Evolutionary conservation across 177 flowering plant genomes (phyloP), one percentile per base, ranked within the genome.

Genomic region (Vitis hybrid): DNA sequence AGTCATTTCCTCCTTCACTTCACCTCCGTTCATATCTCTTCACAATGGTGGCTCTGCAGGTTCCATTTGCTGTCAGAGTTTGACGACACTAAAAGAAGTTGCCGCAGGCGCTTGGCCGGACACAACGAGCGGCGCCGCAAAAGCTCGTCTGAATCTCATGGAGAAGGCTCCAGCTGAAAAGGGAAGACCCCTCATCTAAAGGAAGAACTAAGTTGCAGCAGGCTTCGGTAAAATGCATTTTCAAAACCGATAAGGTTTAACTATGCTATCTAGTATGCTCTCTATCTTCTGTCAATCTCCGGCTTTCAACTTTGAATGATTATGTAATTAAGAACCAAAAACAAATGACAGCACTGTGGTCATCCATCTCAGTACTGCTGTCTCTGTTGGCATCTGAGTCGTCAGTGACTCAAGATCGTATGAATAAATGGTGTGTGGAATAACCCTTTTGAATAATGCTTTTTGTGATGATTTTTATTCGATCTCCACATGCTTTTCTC

Each of bases 71-170:
- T 94, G 24, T 72, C 83, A 6, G 92, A 92, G 79, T 94, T 94
- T 64, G 97, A 94, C 69, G 93, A 87, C 12, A 59, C 84, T 0
- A 92, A 89, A 74, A 90, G 90, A 78, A 94, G 97, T 66, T 93
- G 98, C 52, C 88, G 98, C n/a, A 84, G 85, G 74, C 90, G 96
- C 49, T 76, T 93, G 79, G 97, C 94, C 0, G 98, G 97, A n/a
- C 98, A 94, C 79, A 94, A 94, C 66, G 91, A 92, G 78, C 83
- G 96, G 21, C 87, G 98, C 18, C 81, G 98, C 73, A 90, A 88
- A 73, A 84, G 73, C 72, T 68, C 88, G 13, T 61, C 75, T 10
- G 97, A 89, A 2, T 75, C 75, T 63, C 84, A 82, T 15, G 82
- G 78, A 67, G 88, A 83, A 72, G 80, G 82, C n/a, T 75, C 87